A percentile compares a stretch with the other conserved stretches of the same genome.
Conservation (phyloP, 441 rosid species). For the Populus hybrid region DNA sequence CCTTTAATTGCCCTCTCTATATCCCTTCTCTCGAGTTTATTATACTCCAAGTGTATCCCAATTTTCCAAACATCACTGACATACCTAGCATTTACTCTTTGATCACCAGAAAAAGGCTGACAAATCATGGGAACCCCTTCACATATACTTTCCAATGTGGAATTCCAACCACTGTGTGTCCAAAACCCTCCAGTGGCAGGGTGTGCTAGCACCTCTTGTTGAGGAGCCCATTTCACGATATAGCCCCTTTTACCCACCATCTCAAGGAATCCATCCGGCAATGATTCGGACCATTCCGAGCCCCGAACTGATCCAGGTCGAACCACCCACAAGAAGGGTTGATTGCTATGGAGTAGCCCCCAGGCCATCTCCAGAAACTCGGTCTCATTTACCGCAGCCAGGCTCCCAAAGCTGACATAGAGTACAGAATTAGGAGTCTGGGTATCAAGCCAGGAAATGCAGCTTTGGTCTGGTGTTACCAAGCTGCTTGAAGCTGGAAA, state of each 20-base stretch:
- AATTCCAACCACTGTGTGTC: slow-evolving; percentile 63
- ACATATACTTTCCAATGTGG: slow-evolving; percentile 50
- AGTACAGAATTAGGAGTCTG: slow-evolving; percentile 40
- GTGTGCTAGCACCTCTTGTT: slow-evolving; percentile 44
- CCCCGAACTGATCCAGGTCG: slow-evolving; percentile 36
- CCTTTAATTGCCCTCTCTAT: slow-evolving; percentile 36
- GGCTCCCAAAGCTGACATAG: slow-evolving; percentile 57
- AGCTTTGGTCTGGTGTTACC: slow-evolving; percentile 32
- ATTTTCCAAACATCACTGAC: slow-evolving; percentile 44
- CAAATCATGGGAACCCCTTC: slow-evolving; percentile 67
- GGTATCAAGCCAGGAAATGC: slow-evolving; percentile 51
- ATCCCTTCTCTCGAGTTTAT: slow-evolving; percentile 29
- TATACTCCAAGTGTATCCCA: slow-evolving; percentile 38
- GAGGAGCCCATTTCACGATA: slow-evolving; percentile 61
- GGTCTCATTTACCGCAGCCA: slow-evolving; percentile 29
- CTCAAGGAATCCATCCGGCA: slow-evolving; percentile 37
- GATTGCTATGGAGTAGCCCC: slow-evolving; percentile 44
- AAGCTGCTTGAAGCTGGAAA: slow-evolving; percentile 36
- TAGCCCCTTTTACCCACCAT: slow-evolving; percentile 31
- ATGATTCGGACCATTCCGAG: slow-evolving; percentile 23
- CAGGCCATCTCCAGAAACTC: slow-evolving; percentile 49
- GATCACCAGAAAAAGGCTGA: slow-evolving; percentile 46
- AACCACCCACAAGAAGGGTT: slow-evolving; percentile 53
- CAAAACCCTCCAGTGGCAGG: slow-evolving; percentile 45
- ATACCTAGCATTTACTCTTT: slow-evolving; percentile 46